A percentile compares a stretch with the other conserved stretches of the same genome.
phyloP scores from a whole-genome alignment of 2,329 filamentous ascomycete genomes.

The Alternaria consortialis region DNA sequence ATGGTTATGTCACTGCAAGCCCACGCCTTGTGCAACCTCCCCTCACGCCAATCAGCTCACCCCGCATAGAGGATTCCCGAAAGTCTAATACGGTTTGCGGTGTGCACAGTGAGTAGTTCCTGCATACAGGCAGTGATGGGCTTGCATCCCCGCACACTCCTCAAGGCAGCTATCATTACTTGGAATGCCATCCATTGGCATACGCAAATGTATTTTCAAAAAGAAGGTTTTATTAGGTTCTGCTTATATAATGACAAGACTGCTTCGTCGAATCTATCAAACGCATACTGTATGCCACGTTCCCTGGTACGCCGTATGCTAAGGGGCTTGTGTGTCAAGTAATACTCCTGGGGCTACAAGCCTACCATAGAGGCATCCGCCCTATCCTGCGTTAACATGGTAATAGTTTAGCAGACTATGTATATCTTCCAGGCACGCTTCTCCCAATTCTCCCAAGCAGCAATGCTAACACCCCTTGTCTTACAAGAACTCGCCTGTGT shows the following conservation, averaged over 20 bases:
- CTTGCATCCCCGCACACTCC: constrained; percentile 9
- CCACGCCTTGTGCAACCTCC: constrained; percentile 17
- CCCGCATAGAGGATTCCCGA: constrained; percentile 16
- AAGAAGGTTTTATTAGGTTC: too few relatives aligned
- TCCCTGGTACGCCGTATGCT: too few relatives aligned
- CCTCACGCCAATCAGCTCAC: constrained; percentile 18
- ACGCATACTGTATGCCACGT: not conserved
- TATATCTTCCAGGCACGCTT: too few relatives aligned
- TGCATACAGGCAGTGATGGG: constrained; percentile 28
- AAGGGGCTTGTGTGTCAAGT: too few relatives aligned
- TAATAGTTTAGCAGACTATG: too few relatives aligned
- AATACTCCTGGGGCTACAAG: too few relatives aligned
- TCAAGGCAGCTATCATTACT: constrained; percentile 1
- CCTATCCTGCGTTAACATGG: too few relatives aligned
- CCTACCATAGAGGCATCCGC: too few relatives aligned
- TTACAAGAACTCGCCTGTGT: too few relatives aligned
- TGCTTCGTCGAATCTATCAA: not conserved
- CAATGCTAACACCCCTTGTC: too few relatives aligned
- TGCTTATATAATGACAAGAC: not conserved
- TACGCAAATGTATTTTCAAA: not conserved
- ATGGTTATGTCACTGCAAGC: constrained; percentile 14
- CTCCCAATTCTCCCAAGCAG: too few relatives aligned
- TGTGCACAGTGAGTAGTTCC: constrained; percentile 21
- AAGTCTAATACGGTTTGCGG: constrained; percentile 23
- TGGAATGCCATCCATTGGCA: not conserved